Conservation (phyloP, 169 alveolate species). For the Neospora caninum region DNA sequence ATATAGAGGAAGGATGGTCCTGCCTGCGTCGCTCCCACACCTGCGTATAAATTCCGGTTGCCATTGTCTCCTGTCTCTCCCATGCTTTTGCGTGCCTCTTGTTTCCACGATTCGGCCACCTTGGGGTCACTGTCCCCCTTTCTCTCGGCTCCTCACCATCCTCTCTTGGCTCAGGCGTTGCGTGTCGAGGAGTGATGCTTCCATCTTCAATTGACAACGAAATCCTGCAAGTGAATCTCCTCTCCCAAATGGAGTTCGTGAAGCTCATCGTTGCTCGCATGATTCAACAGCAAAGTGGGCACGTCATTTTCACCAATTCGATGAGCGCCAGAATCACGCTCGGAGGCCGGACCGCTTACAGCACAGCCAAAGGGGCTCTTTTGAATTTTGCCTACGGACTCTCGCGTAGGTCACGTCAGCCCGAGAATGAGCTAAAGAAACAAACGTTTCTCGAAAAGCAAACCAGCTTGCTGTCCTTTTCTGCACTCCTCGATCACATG, state of each 20-base stretch:
- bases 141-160: no score
- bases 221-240: neutral
- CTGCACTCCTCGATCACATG: no score
- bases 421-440: neutral
- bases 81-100: no score
- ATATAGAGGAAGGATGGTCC: no score
- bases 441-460: no score
- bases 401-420: neutral
- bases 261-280: conserved; percentile 19
- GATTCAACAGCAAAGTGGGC: conserved; percentile 32
- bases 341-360: conserved; percentile 46
- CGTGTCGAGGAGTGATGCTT: conserved; percentile 28
- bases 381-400: conserved; percentile 31
- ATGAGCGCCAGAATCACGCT: conserved; percentile 29
- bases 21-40: no score
- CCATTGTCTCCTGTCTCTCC: no score
- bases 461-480: no score
- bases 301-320: neutral
- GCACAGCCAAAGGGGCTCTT: conserved; percentile 27
- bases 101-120: no score
- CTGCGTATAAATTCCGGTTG: no score
- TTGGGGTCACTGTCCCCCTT: no score
- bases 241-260: conserved; percentile 11
- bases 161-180: neutral
- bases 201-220: conserved; percentile 10